Conservation (phyloP, 306 rosid species). For the Heteromeles arbutifolia region DNA sequence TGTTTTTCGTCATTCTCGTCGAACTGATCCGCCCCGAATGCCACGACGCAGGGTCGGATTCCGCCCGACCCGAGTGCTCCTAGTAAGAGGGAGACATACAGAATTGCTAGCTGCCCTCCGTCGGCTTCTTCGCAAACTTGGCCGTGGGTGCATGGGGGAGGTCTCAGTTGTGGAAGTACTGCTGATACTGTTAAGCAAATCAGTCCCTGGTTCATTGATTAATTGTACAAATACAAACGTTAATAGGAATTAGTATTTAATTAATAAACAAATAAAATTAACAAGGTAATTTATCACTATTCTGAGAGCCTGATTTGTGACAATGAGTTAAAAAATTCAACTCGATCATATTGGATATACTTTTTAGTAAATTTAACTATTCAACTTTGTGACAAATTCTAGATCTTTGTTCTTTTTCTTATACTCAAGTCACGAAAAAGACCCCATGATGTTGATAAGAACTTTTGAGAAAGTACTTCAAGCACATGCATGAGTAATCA, state of each 20-base stretch:
- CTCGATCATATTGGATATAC: background rate
- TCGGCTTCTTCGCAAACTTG: conserved; percentile 58
- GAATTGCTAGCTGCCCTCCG: conserved; percentile 50
- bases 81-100: conserved; percentile 45
- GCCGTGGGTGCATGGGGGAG: conserved; percentile 59
- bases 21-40: conserved; percentile 94
- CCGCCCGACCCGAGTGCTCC: conserved; percentile 86
- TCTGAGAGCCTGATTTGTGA: background rate
- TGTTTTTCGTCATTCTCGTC: conserved; percentile 67
- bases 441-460: background rate
- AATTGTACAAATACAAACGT: background rate
- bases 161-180: conserved; percentile 60
- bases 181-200: conserved; percentile 67
- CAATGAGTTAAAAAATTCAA: background rate
- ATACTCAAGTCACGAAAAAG: background rate
- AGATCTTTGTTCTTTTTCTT: background rate
- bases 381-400: background rate
- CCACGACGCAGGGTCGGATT: conserved; percentile 91
- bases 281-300: background rate
- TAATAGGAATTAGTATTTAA: background rate
- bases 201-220: conserved; percentile 56
- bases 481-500: background rate
- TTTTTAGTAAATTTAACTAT: background rate
- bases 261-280: background rate
- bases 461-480: too few species aligned